Evolutionary conservation across 331 rosid genomes (phyloP), one percentile per base, ranked within the genome.

Genomic region (Pyrus hybrid): DNA sequence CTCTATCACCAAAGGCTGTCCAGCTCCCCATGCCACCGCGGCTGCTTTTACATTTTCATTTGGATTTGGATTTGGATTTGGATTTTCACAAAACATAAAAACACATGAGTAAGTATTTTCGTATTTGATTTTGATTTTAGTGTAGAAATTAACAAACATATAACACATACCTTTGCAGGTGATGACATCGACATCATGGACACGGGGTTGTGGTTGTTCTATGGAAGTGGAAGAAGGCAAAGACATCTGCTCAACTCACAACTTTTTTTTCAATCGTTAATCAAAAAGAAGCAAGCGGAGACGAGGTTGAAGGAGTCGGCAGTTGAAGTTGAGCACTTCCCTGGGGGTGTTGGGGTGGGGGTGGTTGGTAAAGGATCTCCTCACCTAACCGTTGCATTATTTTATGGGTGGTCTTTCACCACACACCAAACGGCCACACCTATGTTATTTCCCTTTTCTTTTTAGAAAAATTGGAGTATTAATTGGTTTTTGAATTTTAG

Each of bases 1-100:
- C 77, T 94, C 97, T 12, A 92, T 82, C 80, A 90, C 95, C 85
- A 94, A 81, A 17, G 96, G 63, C 72, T 88, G 75, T 75, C 97
- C 96, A 73, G 97, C 89, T 84, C 89, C 93, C 93, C 95, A 94
- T 65, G 99, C 97, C 76, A 94, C 92, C 74, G 99, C 97, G 80
- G 96, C 99, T 94, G 56, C 56, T 51, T 76, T 79, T 35, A n/a
- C 18, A 71, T 29, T 30, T 66, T 22, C 16, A 21, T 22, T 62
- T 12, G 23, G 62, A 56, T 56, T 54, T 54, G 16, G n/a, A n/a
- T n/a, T n/a, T n/a, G n/a, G 66, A 68, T 57, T 37, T 41, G 45
- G 14, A 41, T 41, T 41, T 41, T n/a, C 7, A 53, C 23, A 20
- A 33, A 4, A 18, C 67, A 65, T 41, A 41, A 41, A 41, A 41